Evolutionary conservation across 2,329 filamentous ascomycete species (phyloP).

Genomic region (Neonectria magnoliae): DNA sequence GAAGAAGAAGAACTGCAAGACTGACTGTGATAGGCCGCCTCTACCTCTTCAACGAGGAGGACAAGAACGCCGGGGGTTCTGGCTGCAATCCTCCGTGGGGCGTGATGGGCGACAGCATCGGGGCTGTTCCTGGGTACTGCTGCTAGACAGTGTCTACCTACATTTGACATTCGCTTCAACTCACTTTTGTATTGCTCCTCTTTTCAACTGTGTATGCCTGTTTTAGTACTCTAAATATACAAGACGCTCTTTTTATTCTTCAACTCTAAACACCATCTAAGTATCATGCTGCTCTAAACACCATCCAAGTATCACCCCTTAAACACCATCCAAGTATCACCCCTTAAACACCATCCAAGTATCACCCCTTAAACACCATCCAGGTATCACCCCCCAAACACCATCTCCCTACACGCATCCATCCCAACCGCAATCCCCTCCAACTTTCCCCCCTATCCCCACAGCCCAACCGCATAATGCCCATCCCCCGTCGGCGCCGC

Average conservation of each 20-base stretch:
- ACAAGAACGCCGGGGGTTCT: slow-evolving; percentile 5
- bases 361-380: not conserved
- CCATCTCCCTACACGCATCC: not conserved
- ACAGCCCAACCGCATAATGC: slow-evolving; percentile 30
- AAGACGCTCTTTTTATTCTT: not conserved
- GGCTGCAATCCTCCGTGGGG: slow-evolving; percentile 34
- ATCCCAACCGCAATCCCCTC: slow-evolving; percentile 23
- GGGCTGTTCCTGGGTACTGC: slow-evolving; percentile 29
- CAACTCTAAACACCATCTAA: not conserved
- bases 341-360: not conserved
- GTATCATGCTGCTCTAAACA: not conserved
- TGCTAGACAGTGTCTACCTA: slow-evolving; percentile 13
- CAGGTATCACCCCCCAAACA: not conserved
- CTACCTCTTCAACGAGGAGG: slow-evolving; percentile 31
- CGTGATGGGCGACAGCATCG: slow-evolving; percentile 18
- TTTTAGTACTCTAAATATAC: not conserved
- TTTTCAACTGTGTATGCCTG: not conserved
- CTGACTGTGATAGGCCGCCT: not conserved
- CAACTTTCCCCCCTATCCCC: slow-evolving; percentile 40
- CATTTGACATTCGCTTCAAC: not conserved
- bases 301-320: not conserved
- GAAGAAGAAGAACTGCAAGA: too few species aligned
- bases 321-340: not conserved
- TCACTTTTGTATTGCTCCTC: not conserved
- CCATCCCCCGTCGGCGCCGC: slow-evolving; percentile 49